Base-by-base conservation (phyloP, 2,329 filamentous ascomycete species). In the Dactylellina sp. region DNA sequence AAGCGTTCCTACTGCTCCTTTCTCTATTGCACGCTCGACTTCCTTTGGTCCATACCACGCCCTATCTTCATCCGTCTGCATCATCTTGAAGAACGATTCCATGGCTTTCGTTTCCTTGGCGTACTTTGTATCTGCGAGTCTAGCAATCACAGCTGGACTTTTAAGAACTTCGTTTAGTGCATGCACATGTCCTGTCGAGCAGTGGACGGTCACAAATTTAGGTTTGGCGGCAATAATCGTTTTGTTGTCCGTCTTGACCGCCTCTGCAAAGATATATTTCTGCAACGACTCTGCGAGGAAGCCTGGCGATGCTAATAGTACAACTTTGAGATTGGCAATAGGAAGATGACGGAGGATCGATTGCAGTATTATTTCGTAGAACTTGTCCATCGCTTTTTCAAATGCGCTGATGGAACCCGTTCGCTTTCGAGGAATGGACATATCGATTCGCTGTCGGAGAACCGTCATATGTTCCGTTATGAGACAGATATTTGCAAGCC, bases 21-120 rank as follows among this genome's bases (percentile, higher is more conserved):
- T 91, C 9, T 89, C 88, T 2, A 97, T 89, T 0, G 94, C 94
- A 74, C 87, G 87, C 79, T 92, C 89, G 1, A 97, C 93, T 60
- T 96, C 92, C 12, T 85, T 86, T 0, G 90, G 87, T 0, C 95
- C 95, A 81, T 99, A 99, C 86, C 93, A 97, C 1, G 93, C 94
- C 65, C 91, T 87, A 1, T 91, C 91, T 76, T 97, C 93, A 75
- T 98, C 93, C 71, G 88, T 87, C 57, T 93, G 89, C 71, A 99
- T 84, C 74, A 91, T 84, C 0, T 89, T 86, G 78, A 91, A 88
- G 80, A 98, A 93, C 47, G 89, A 87, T 78, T 98, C 93, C 88
- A 99, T 93, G 72, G 92, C 84, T 39, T 85, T 86, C 0, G 92
- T 92, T 81, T 97, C 93, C 72, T 89, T 88, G 1, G 91, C 89